These are phyloP conservation scores for Rhynchosporium graminicola DNA, from an alignment of 2,329 filamentous ascomycete genomes.

Conservation along the genomic window DNA sequence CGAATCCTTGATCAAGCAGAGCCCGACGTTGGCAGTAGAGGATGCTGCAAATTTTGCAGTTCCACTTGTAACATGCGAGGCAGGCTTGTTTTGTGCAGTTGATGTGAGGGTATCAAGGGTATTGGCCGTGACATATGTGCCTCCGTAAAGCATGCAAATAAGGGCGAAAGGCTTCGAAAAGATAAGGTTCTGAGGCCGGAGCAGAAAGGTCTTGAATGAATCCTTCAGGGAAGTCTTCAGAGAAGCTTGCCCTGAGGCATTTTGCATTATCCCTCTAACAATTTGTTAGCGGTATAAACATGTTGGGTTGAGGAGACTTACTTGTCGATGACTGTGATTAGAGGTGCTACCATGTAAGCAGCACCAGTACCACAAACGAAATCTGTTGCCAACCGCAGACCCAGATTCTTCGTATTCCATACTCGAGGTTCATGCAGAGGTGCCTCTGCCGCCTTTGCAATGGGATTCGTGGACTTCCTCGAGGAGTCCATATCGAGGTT, in stretches of 20 bases:
- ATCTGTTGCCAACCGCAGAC: constrained; percentile 67
- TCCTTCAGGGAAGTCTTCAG: constrained; percentile 59
- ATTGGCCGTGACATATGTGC: constrained; percentile 90
- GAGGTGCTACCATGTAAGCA: constrained; percentile 74
- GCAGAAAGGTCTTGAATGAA: constrained; percentile 58
- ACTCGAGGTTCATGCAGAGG: constrained; percentile 25
- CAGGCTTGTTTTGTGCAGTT: constrained; percentile 58
- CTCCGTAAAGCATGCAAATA: constrained; percentile 76
- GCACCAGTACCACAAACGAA: constrained; percentile 68
- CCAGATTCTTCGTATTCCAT: constrained; percentile 79
- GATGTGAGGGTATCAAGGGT: constrained; percentile 77
- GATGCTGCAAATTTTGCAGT: constrained; percentile 80
- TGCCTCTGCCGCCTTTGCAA: constrained; percentile 24
- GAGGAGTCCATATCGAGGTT: constrained; percentile 19
- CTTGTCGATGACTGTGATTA: constrained; percentile 88
- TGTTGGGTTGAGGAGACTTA: constrained; percentile 41
- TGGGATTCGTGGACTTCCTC: constrained; percentile 18
- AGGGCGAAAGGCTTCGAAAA: constrained; percentile 67
- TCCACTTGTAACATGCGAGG: constrained; percentile 69
- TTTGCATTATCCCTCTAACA: constrained; percentile 73
- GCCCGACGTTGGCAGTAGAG: constrained; percentile 76
- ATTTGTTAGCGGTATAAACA: constrained; percentile 24
- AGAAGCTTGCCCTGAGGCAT: constrained; percentile 68
- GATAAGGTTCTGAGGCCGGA: constrained; percentile 62
- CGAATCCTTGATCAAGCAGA: constrained; percentile 89